Evolutionary conservation across 1,139 yeast species (phyloP).

Genomic region (Diutina ranongensis): DNA sequence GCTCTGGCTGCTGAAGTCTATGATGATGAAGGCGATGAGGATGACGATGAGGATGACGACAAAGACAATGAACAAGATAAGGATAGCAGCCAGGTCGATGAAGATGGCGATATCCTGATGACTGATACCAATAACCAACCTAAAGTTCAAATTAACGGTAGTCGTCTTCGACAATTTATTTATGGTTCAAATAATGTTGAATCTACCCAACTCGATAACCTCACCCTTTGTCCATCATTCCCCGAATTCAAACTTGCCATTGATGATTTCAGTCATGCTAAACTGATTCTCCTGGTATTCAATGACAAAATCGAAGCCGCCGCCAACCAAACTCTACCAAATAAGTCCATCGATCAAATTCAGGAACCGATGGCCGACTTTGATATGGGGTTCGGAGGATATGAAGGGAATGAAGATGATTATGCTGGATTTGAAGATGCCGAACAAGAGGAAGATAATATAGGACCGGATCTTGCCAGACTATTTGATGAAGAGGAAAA

Average conservation of each 20-base stretch:
- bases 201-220: conserved; percentile 13
- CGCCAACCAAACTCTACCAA: neutral
- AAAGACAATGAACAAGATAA: conserved; percentile 7
- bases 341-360: neutral
- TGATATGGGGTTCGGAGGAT: neutral
- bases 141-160: neutral
- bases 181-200: neutral
- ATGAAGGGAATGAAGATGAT: neutral
- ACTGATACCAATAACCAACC: neutral
- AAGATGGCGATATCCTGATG: neutral
- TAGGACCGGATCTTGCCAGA: neutral
- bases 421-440: neutral
- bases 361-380: neutral
- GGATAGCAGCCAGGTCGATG: neutral
- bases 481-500: neutral
- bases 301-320: conserved; percentile 5
- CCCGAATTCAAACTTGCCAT: conserved; percentile 45
- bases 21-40: conserved; percentile 10
- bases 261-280: conserved; percentile 41
- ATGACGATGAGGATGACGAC: conserved; percentile 6
- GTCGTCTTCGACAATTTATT: neutral
- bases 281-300: conserved; percentile 11
- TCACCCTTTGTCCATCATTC: conserved; percentile 54
- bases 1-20: conserved; percentile 11
- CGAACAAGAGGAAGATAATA: too few relatives aligned